A percentile compares a stretch with the other conserved stretches of the same genome.
phyloP scores from a whole-genome alignment of 495 filamentous ascomycete species.

The Penicillium soppii region DNA sequence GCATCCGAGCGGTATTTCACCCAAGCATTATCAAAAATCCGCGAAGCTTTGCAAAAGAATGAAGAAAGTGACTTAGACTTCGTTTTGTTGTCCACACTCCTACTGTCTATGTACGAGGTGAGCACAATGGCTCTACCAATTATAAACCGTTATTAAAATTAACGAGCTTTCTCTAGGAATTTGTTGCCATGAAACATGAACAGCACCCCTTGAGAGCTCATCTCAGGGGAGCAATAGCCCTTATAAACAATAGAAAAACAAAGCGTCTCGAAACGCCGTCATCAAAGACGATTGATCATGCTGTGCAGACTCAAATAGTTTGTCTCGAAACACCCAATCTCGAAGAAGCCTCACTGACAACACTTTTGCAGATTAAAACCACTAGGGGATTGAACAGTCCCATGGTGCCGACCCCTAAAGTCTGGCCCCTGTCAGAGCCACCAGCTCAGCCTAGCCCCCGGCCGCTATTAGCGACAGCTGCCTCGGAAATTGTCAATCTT shows the following conservation, averaged over 20 bases:
- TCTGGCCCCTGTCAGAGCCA: conserved; percentile 26
- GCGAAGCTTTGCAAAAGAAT: conserved; percentile 51
- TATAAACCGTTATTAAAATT: background rate
- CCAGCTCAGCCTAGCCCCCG: conserved; percentile 15
- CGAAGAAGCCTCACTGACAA: background rate
- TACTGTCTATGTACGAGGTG: conserved; percentile 67
- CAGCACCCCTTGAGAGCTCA: conserved; percentile 26
- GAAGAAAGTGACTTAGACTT: conserved; percentile 48
- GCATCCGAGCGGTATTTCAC: conserved; percentile 36
- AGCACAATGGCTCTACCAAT: background rate
- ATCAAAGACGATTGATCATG: conserved; percentile 21
- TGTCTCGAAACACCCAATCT: background rate
- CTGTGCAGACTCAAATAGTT: conserved; percentile 37
- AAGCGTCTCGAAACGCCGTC: conserved; percentile 10
- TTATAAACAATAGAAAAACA: conserved; percentile 27
- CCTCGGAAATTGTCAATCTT: conserved; percentile 28
- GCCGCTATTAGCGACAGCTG: conserved; percentile 21
- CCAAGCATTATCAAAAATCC: conserved; percentile 53
- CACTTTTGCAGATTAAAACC: conserved; percentile 25
- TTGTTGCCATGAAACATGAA: conserved; percentile 28
- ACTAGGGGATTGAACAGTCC: conserved; percentile 20
- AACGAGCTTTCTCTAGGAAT: conserved; percentile 21
- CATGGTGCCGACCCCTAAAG: conserved; percentile 25
- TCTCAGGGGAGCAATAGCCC: conserved; percentile 34
- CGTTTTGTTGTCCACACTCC: conserved; percentile 59